Evolutionary conservation across 192 early-diverging fungal species (phyloP).

Genomic region (Tieghemiomyces parasiticus): DNA sequence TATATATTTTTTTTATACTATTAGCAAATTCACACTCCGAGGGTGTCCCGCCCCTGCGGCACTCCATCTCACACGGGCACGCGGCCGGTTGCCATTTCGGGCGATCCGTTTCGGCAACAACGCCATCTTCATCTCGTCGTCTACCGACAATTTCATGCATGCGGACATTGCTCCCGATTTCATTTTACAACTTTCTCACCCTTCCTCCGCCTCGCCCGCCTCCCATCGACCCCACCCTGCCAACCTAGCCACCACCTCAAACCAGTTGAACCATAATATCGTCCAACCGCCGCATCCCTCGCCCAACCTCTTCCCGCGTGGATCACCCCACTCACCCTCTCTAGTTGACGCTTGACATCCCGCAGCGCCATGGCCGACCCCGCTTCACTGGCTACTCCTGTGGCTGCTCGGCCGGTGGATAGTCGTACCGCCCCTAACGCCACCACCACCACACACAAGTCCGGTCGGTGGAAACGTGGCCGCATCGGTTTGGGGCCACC

Average conservation of each 20-base stretch:
- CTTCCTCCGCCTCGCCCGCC: background rate
- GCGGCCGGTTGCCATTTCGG: too few relatives aligned
- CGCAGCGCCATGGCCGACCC: background rate
- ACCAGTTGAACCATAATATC: background rate
- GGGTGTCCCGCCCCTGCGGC: too few relatives aligned
- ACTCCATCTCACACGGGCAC: too few relatives aligned
- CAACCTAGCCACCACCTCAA: background rate
- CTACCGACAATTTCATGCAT: too few relatives aligned
- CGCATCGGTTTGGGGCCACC: constrained; percentile 1
- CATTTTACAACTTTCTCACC: background rate
- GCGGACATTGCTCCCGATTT: too few relatives aligned
- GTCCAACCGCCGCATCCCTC: background rate
- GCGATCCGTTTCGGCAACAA: too few relatives aligned
- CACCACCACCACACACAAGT: background rate
- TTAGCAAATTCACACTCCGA: too few relatives aligned
- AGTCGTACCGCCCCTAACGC: background rate
- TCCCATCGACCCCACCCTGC: background rate
- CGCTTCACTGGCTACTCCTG: background rate
- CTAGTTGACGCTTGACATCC: background rate
- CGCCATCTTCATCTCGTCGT: too few relatives aligned
- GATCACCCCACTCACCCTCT: background rate
- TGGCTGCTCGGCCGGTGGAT: background rate
- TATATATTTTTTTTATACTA: too few relatives aligned
- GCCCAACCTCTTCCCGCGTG: background rate
- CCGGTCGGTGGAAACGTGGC: constrained; percentile 1